These are phyloP conservation scores for Chytriomyces hyalinus DNA, from an alignment of 192 early-diverging fungal species.

Conservation along the genomic window DNA sequence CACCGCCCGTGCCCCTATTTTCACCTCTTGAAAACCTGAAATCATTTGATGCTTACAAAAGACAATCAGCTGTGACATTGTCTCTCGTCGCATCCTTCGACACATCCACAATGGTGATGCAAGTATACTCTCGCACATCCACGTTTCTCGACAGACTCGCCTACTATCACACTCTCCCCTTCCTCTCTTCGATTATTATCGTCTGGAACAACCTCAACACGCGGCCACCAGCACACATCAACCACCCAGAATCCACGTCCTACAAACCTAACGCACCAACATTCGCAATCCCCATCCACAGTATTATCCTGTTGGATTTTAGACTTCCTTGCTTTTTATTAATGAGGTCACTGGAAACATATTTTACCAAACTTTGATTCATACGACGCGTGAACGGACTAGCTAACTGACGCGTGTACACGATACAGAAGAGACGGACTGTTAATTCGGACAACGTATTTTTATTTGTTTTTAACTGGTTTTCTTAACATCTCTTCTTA, in stretches of 20 bases:
- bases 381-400: no score
- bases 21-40: background rate
- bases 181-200: slow-evolving; percentile 32
- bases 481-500: no score
- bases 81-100: slow-evolving; percentile 3
- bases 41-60: background rate
- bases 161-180: slow-evolving; percentile 37
- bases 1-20: background rate
- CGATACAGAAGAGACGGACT: no score
- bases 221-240: slow-evolving; percentile 28
- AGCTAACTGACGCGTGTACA: no score
- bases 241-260: slow-evolving; percentile 4
- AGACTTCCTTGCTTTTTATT: no score
- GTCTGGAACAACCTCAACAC: slow-evolving; percentile 42
- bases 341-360: no score
- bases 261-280: background rate
- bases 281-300: slow-evolving; percentile 29
- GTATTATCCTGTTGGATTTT: no score
- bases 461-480: no score
- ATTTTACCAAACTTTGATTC: no score
- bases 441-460: no score
- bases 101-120: slow-evolving; percentile 39
- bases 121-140: slow-evolving; percentile 36
- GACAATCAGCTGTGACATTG: no score
- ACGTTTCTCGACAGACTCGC: slow-evolving; percentile 26